Conservation (phyloP, 768 basidiomycete species). For the Saitozyma sp. region DNA sequence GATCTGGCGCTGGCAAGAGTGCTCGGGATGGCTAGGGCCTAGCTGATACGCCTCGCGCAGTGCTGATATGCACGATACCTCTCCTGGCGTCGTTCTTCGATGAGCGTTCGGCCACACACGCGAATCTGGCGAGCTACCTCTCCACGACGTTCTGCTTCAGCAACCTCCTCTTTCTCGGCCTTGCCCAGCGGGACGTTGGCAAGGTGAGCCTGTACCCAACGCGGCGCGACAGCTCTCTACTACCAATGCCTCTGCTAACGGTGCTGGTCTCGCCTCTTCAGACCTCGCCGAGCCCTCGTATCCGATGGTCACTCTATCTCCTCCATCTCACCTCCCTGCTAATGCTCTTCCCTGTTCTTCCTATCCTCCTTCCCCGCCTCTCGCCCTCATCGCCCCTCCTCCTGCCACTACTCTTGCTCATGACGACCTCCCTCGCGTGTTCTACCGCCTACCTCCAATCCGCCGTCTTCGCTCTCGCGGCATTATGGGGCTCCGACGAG, state of each 20-base stretch:
- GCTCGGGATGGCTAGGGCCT: no score
- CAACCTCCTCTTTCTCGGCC: constrained; percentile 69
- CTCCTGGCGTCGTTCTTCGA: constrained; percentile 73
- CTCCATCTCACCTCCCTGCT: constrained; percentile 61
- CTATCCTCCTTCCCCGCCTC: constrained; percentile 67
- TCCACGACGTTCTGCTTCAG: constrained; percentile 64
- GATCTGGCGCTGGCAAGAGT: not conserved
- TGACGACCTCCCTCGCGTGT: constrained; percentile 62
- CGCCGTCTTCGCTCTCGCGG: constrained; percentile 74
- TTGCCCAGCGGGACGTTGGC: constrained; percentile 59
- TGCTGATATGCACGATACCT: constrained; percentile 79
- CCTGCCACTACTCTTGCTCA: constrained; percentile 66
- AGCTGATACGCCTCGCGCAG: constrained; percentile 54
- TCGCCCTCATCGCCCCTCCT: constrained; percentile 62
- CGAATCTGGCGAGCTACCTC: constrained; percentile 68
- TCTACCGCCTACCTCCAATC: constrained; percentile 75
- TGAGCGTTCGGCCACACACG: constrained; percentile 59
- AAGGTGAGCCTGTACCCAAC: constrained; percentile 16
- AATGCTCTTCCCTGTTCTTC: constrained; percentile 59
- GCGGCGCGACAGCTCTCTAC: no score
- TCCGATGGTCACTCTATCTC: constrained; percentile 39
- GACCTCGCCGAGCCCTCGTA: constrained; percentile 33
- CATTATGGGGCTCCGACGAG: constrained; percentile 70
- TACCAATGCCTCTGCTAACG: not conserved
- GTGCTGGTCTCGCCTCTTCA: constrained; percentile 7